A percentile compares a stretch with the other conserved stretches of the same genome.
phyloP scores from a whole-genome alignment of 1,139 yeast genomes.

The Lodderomyces pseudojiufengensis region DNA sequence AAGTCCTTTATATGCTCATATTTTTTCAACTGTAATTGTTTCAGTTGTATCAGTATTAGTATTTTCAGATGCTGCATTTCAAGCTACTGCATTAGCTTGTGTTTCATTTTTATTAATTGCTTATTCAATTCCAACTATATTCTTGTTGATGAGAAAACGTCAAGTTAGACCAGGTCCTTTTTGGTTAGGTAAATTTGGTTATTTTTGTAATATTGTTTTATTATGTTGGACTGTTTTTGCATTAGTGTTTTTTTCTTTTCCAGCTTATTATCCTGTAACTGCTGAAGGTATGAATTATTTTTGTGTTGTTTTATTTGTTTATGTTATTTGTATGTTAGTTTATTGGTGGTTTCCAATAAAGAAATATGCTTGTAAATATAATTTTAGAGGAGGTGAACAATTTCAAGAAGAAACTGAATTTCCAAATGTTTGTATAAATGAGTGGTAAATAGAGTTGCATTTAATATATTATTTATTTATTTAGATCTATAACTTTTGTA shows the following conservation, averaged over 20 bases:
- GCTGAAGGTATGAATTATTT: slow-evolving; percentile 68
- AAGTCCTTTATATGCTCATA: slow-evolving; percentile 44
- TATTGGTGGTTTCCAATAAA: slow-evolving; percentile 56
- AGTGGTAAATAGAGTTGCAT: slow-evolving; percentile 13
- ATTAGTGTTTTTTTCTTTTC: slow-evolving; percentile 63
- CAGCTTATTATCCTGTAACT: slow-evolving; percentile 60
- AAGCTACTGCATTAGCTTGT: slow-evolving; percentile 45
- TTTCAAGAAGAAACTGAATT: slow-evolving; percentile 44
- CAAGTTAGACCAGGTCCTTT: slow-evolving; percentile 65
- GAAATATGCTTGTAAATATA: slow-evolving; percentile 36
- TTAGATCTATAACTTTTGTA: background rate
- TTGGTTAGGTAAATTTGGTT: slow-evolving; percentile 57
- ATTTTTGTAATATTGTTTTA: slow-evolving; percentile 51
- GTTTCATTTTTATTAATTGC: slow-evolving; percentile 42
- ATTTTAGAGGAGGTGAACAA: slow-evolving; percentile 44
- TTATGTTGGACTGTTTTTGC: slow-evolving; percentile 60
- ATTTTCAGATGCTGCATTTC: slow-evolving; percentile 39
- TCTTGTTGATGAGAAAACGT: slow-evolving; percentile 57
- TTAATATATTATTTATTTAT: background rate
- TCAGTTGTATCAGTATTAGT: slow-evolving; percentile 41
- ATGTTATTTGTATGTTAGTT: slow-evolving; percentile 47
- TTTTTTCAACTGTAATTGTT: slow-evolving; percentile 39
- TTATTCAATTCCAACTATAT: slow-evolving; percentile 41
- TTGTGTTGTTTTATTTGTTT: slow-evolving; percentile 59
- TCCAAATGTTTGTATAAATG: slow-evolving; percentile 39